phyloP scores from a whole-genome alignment of 2,329 filamentous ascomycete species.

The Fusarium secorum region DNA sequence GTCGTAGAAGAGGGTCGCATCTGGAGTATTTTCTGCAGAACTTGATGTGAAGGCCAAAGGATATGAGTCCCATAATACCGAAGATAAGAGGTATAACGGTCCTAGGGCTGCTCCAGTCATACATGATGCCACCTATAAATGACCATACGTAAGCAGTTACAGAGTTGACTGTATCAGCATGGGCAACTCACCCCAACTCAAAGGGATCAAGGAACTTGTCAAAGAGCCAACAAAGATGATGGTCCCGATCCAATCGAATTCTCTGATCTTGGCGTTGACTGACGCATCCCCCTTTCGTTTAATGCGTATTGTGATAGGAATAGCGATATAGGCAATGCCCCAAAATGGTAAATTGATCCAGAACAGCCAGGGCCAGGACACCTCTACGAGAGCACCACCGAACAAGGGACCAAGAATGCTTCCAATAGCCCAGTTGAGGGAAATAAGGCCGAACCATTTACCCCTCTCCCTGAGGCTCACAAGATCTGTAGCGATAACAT shows the following conservation, averaged over 20 bases:
- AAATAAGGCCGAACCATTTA: constrained; percentile 50
- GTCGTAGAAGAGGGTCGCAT: constrained; percentile 36
- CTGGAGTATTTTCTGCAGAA: constrained; percentile 30
- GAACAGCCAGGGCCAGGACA: constrained; percentile 69
- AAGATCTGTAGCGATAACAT: constrained; percentile 56
- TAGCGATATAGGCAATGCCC: constrained; percentile 28
- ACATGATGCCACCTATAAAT: constrained; percentile 65
- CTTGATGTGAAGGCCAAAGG: constrained; percentile 31
- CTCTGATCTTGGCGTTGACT: constrained; percentile 21
- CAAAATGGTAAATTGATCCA: constrained; percentile 68
- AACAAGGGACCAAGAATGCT: constrained; percentile 54
- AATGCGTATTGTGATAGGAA: constrained; percentile 33
- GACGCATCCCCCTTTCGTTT: constrained; percentile 20
- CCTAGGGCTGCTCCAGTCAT: constrained; percentile 68
- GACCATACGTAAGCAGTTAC: constrained; percentile 4
- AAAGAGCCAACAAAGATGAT: constrained; percentile 66
- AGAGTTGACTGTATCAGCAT: not conserved
- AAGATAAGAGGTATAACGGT: constrained; percentile 69
- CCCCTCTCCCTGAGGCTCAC: constrained; percentile 54
- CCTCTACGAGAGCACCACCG: constrained; percentile 62
- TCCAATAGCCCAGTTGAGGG: constrained; percentile 62
- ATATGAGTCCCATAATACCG: constrained; percentile 53
- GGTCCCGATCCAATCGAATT: constrained; percentile 70
- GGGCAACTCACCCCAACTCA: constrained; percentile 33
- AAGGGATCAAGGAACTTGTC: constrained; percentile 50